Percentiles rank a stretch among this genome's conserved stretches.
Conservation (phyloP, 495 filamentous ascomycete species). For the Coniosporium apollinis region DNA sequence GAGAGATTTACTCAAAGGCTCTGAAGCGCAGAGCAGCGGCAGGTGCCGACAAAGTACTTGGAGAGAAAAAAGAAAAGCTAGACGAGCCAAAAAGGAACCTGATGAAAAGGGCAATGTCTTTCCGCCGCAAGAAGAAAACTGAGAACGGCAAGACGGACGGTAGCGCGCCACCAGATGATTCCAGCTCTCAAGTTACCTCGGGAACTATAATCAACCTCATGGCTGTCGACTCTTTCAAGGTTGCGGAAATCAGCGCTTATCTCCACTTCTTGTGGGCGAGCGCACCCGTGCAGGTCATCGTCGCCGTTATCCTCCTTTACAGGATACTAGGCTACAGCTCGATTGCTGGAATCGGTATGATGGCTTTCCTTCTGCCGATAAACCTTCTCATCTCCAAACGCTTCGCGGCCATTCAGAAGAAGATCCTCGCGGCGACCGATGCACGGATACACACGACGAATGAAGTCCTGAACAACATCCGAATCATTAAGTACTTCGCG, state of each 20-base stretch:
- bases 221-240: slow-evolving; percentile 98
- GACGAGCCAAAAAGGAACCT: slow-evolving; percentile 27
- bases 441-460: slow-evolving; percentile 93
- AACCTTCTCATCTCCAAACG: slow-evolving; percentile 73
- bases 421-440: slow-evolving; percentile 87
- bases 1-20: slow-evolving; percentile 94
- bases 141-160: slow-evolving; percentile 22
- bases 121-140: slow-evolving; percentile 45
- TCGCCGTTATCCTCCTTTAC: slow-evolving; percentile 66
- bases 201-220: slow-evolving; percentile 98
- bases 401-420: slow-evolving; percentile 72
- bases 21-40: slow-evolving; percentile 80
- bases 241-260: slow-evolving; percentile 83
- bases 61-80: slow-evolving; percentile 31
- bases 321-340: slow-evolving; percentile 81
- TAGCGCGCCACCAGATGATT: slow-evolving; percentile 24
- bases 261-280: slow-evolving; percentile 78
- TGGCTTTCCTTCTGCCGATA: slow-evolving; percentile 73
- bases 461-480: slow-evolving; percentile 91
- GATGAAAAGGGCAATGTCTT: slow-evolving; percentile 33
- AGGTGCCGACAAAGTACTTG: slow-evolving; percentile 50
- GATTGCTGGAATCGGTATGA: slow-evolving; percentile 83
- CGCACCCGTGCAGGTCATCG: slow-evolving; percentile 65
- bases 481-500: slow-evolving; percentile 99
- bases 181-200: slow-evolving; percentile 65